A percentile compares a stretch with the other conserved stretches of the same genome.
Evolutionary conservation across 495 filamentous ascomycete species (phyloP).

Genomic region (Chaetomium fimeti): DNA sequence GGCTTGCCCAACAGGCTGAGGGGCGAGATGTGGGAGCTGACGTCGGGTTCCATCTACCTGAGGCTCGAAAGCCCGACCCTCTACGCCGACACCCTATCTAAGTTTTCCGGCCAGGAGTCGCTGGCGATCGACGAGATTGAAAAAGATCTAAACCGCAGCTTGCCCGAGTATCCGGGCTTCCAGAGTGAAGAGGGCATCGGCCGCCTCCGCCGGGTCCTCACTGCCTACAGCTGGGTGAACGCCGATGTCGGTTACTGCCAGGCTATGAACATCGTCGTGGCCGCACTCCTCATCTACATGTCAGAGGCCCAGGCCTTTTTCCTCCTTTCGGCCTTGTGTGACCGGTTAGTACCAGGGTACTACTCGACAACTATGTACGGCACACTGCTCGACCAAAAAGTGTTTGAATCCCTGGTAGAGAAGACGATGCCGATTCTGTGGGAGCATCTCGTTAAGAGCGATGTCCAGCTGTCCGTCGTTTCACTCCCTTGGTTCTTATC

Average conservation of each 20-base stretch:
- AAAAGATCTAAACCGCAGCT: slow-evolving; percentile 92
- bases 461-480: slow-evolving; percentile 98
- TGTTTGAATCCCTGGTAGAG: slow-evolving; percentile 95
- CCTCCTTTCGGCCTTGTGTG: slow-evolving; percentile 85
- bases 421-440: slow-evolving; percentile 98
- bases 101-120: slow-evolving; percentile 78
- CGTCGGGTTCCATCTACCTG: slow-evolving; percentile 84
- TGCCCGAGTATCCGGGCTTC: slow-evolving; percentile 96
- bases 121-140: slow-evolving; percentile 98
- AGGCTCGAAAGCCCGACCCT: slow-evolving; percentile 80
- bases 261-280: slow-evolving; percentile 99
- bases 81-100: slow-evolving; percentile 77
- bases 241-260: slow-evolving; percentile 96
- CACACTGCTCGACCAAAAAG: slow-evolving; percentile 90
- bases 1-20: slow-evolving; percentile 89
- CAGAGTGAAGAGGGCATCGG: slow-evolving; percentile 95
- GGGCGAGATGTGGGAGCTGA: slow-evolving; percentile 94
- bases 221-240: slow-evolving; percentile 95
- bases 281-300: slow-evolving; percentile 95
- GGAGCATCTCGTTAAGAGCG: slow-evolving; percentile 92
- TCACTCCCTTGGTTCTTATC: slow-evolving; percentile 98
- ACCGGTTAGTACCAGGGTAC: slow-evolving; percentile 90
- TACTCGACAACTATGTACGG: slow-evolving; percentile 99
- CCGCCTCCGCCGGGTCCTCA: slow-evolving; percentile 81
- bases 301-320: slow-evolving; percentile 96